Evolutionary conservation across 805 yeast genomes (phyloP).

Genomic region (Saturnispora galanensis): DNA sequence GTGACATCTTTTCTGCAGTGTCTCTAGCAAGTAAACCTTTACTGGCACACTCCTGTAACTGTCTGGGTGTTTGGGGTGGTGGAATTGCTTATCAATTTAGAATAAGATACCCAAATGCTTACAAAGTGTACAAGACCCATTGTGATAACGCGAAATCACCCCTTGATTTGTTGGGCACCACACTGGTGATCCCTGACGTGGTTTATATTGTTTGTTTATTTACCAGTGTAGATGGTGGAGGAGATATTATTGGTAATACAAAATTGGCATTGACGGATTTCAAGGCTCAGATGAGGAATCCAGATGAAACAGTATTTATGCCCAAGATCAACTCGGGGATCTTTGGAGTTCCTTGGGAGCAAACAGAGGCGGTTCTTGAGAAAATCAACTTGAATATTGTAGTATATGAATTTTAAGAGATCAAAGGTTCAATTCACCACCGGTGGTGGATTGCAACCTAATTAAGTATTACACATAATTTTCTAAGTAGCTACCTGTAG

Average conservation of each 20-base stretch:
- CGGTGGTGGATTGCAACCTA: background rate
- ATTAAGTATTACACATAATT: conserved; percentile 11
- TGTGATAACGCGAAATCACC: conserved; percentile 27
- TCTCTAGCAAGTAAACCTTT: conserved; percentile 23
- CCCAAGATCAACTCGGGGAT: conserved; percentile 78
- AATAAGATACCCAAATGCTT: conserved; percentile 46
- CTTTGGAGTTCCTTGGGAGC: conserved; percentile 69
- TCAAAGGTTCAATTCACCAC: background rate
- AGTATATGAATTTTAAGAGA: conserved; percentile 36
- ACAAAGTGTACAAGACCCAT: conserved; percentile 34
- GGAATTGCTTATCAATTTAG: conserved; percentile 64
- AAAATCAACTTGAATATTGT: conserved; percentile 27
- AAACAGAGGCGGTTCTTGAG: conserved; percentile 46
- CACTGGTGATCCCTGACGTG: conserved; percentile 32
- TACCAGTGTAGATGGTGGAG: conserved; percentile 48
- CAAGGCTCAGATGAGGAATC: conserved; percentile 26
- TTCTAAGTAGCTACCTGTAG: conserved; percentile 30
- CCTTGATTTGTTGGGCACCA: conserved; percentile 42
- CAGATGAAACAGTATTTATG: conserved; percentile 36
- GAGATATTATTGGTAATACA: conserved; percentile 45
- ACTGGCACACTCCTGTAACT: conserved; percentile 73
- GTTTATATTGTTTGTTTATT: conserved; percentile 60
- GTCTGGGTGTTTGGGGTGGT: conserved; percentile 76
- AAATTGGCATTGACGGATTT: conserved; percentile 39
- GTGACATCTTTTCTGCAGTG: conserved; percentile 42